Percentiles rank a stretch among this genome's conserved stretches.
Conservation (phyloP, 1,284 basidiomycete species). For the Stereum hirsutum region DNA sequence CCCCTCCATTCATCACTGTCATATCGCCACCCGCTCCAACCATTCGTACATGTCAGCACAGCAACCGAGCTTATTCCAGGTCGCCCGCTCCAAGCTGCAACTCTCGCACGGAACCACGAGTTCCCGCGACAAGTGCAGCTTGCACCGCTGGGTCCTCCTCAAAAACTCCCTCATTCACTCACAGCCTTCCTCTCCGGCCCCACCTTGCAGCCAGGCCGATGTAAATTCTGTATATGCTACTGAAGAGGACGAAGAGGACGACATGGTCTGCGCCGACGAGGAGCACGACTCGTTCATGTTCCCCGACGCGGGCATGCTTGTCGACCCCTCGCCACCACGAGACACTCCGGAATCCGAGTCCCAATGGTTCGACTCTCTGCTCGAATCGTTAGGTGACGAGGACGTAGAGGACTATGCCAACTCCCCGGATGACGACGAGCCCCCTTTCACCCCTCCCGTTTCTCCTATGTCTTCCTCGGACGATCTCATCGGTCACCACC, state of each 20-base stretch:
- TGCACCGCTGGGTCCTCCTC: conserved; percentile 78
- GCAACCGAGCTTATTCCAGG: conserved; percentile 35
- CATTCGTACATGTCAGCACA: conserved; percentile 14
- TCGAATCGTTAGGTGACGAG: conserved; percentile 58
- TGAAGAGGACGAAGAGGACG: conserved; percentile 33
- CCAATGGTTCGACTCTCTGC: conserved; percentile 69
- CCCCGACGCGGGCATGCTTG: conserved; percentile 57
- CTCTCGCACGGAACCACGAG: conserved; percentile 40
- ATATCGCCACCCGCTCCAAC: conserved; percentile 8
- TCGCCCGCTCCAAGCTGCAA: conserved; percentile 71
- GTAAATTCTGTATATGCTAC: conserved; percentile 30
- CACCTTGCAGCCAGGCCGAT: conserved; percentile 23
- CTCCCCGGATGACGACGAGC: conserved; percentile 38
- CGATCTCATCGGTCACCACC: conserved; percentile 47
- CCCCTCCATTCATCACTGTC: conserved; percentile 2
- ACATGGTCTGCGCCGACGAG: conserved; percentile 28
- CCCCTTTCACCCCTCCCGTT: conserved; percentile 43
- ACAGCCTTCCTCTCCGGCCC: conserved; percentile 25
- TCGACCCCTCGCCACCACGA: conserved; percentile 22
- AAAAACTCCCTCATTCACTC: conserved; percentile 70
- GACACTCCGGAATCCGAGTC: conserved; percentile 48
- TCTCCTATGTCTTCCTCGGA: conserved; percentile 69
- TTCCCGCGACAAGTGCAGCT: conserved; percentile 55
- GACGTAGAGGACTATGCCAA: conserved; percentile 45
- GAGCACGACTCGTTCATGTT: conserved; percentile 65